Conservation (phyloP, 495 filamentous ascomycete genomes). For the Aspergillus wentii region DNA sequence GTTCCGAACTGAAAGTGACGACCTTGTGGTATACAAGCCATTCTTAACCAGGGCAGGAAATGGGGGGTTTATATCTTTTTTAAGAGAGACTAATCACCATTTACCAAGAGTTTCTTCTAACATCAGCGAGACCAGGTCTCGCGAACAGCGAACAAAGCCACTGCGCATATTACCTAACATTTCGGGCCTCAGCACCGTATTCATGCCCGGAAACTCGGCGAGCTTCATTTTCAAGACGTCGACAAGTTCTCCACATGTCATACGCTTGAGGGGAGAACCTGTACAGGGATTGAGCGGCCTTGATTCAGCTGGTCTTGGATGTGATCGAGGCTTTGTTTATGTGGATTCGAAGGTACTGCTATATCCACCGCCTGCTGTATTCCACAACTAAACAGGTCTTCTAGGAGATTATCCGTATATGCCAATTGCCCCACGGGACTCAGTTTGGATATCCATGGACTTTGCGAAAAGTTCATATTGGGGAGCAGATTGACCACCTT, state of each 20-base stretch:
- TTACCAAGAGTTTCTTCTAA: conserved; percentile 48
- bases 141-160: conserved; percentile 39
- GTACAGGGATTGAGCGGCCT: conserved; percentile 67
- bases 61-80: conserved; percentile 55
- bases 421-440: conserved; percentile 57
- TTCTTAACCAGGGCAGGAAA: conserved; percentile 42
- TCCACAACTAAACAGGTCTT: conserved; percentile 11
- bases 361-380: background rate
- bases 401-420: conserved; percentile 60
- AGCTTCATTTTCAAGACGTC: conserved; percentile 76
- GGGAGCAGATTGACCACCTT: conserved; percentile 66
- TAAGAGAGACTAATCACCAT: conserved; percentile 64
- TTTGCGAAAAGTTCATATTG: conserved; percentile 61
- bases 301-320: conserved; percentile 55
- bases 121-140: conserved; percentile 24
- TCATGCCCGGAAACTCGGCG: conserved; percentile 71
- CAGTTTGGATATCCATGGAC: conserved; percentile 70
- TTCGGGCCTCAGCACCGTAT: conserved; percentile 70
- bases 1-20: conserved; percentile 73
- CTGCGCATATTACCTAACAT: conserved; percentile 63
- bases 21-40: conserved; percentile 84
- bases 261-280: conserved; percentile 60
- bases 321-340: conserved; percentile 77
- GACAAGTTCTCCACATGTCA: conserved; percentile 64
- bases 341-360: conserved; percentile 52